These are phyloP conservation scores for Saccharomyces pastorianus DNA, from an alignment of 1,139 yeast genomes.

Conservation along the genomic window DNA sequence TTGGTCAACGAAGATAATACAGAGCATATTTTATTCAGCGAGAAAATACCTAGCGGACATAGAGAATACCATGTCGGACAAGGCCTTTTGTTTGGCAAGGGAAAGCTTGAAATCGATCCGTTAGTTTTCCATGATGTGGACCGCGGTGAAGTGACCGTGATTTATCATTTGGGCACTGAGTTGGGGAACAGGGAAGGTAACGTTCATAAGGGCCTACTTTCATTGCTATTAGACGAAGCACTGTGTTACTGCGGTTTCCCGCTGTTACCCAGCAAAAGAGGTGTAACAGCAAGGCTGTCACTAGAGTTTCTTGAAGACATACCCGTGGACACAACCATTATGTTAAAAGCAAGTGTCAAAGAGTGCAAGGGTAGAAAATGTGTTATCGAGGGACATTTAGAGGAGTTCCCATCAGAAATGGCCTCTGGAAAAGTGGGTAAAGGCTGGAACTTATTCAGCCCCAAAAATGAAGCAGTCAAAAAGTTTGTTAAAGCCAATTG, in stretches of 20 bases:
- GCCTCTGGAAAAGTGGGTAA: conserved; percentile 5
- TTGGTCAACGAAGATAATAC: conserved; percentile 12
- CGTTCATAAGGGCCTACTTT: conserved; percentile 79
- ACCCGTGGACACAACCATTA: conserved; percentile 57
- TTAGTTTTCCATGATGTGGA: conserved; percentile 43
- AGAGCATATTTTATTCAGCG: conserved; percentile 23
- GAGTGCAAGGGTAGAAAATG: conserved; percentile 75
- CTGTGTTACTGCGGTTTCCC: conserved; percentile 84
- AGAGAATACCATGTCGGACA: conserved; percentile 55
- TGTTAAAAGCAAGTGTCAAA: conserved; percentile 58
- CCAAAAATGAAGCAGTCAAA: conserved; percentile 5
- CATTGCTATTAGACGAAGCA: conserved; percentile 80
- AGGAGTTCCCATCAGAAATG: conserved; percentile 35
- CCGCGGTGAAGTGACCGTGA: conserved; percentile 47
- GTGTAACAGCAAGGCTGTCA: conserved; percentile 80
- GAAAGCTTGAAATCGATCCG: conserved; percentile 61
- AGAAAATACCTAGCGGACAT: conserved; percentile 53
- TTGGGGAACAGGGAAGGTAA: conserved; percentile 57
- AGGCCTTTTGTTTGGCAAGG: conserved; percentile 57
- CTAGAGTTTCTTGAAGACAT: conserved; percentile 60
- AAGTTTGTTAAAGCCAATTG: conserved; percentile 51
- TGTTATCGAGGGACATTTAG: conserved; percentile 57
- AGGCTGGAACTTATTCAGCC: conserved; percentile 1
- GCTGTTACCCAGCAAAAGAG: conserved; percentile 66
- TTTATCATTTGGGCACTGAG: conserved; percentile 62